These are phyloP conservation scores for Sporothrix euskadiensis DNA, from an alignment of 2,329 filamentous ascomycete genomes.

Conservation along the genomic window DNA sequence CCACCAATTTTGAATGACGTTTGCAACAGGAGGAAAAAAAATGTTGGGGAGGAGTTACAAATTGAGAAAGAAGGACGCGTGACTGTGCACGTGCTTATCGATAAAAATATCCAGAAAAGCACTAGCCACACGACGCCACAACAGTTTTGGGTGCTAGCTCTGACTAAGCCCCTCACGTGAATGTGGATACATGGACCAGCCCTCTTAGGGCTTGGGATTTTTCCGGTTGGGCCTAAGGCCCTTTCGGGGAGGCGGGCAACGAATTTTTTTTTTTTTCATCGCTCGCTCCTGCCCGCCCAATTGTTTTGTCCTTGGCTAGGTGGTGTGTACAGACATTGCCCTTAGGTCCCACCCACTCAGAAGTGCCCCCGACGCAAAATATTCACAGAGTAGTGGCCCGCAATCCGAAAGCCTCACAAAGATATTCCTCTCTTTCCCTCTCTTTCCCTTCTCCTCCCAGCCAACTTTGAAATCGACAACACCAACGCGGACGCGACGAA, in stretches of 20 bases:
- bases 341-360: slow-evolving; percentile 15
- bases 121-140: slow-evolving; percentile 13
- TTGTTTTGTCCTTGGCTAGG: background rate
- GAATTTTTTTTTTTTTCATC: slow-evolving; percentile 21
- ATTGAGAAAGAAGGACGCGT: background rate
- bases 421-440: slow-evolving; percentile 26
- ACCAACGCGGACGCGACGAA: slow-evolving; percentile 33
- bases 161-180: slow-evolving; percentile 17
- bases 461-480: slow-evolving; percentile 32
- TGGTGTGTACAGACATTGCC: slow-evolving; percentile 4
- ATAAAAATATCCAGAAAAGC: background rate
- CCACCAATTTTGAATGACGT: background rate
- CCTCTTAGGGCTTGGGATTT: slow-evolving; percentile 28
- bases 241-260: background rate
- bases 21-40: background rate
- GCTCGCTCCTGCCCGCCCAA: background rate
- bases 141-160: background rate
- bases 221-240: slow-evolving; percentile 2
- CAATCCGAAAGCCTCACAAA: slow-evolving; percentile 30
- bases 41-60: background rate
- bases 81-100: background rate
- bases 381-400: slow-evolving; percentile 30
- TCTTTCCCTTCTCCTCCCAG: slow-evolving; percentile 27
- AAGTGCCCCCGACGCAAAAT: slow-evolving; percentile 27
- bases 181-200: background rate